phyloP scores from a whole-genome alignment of 2,329 filamentous ascomycete species.

The Cercospora beticola region DNA sequence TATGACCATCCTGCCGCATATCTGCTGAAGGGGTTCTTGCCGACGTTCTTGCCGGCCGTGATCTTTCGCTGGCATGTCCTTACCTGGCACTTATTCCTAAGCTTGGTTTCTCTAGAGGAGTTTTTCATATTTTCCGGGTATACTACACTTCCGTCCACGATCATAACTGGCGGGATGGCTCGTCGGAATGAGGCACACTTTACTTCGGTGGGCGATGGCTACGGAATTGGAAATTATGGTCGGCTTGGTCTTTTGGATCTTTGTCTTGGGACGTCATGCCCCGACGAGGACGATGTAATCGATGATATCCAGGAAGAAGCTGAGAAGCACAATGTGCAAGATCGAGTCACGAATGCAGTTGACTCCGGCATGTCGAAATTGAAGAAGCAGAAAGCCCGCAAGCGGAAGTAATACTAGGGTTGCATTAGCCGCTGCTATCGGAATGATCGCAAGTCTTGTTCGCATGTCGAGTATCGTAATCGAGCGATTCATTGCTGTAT shows the following conservation, averaged over 20 bases:
- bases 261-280: constrained; percentile 53
- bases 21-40: constrained; percentile 62
- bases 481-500: not conserved
- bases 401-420: constrained; percentile 5
- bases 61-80: constrained; percentile 68
- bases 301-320: constrained; percentile 57
- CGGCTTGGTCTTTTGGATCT: constrained; percentile 62
- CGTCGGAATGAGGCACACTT: constrained; percentile 61
- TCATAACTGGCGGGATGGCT: constrained; percentile 60
- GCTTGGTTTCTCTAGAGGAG: constrained; percentile 65
- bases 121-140: constrained; percentile 69
- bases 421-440: not conserved
- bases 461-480: not conserved
- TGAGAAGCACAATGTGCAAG: constrained; percentile 55
- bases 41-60: constrained; percentile 64
- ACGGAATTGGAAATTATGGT: constrained; percentile 40
- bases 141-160: constrained; percentile 57
- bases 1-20: constrained; percentile 68
- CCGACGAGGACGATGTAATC: constrained; percentile 52
- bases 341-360: constrained; percentile 41
- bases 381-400: constrained; percentile 17
- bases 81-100: constrained; percentile 67
- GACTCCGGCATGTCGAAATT: constrained; percentile 17
- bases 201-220: constrained; percentile 35
- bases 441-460: not conserved